phyloP scores from a whole-genome alignment of 345 rosid genomes.

The Carallia pectinifolia region DNA sequence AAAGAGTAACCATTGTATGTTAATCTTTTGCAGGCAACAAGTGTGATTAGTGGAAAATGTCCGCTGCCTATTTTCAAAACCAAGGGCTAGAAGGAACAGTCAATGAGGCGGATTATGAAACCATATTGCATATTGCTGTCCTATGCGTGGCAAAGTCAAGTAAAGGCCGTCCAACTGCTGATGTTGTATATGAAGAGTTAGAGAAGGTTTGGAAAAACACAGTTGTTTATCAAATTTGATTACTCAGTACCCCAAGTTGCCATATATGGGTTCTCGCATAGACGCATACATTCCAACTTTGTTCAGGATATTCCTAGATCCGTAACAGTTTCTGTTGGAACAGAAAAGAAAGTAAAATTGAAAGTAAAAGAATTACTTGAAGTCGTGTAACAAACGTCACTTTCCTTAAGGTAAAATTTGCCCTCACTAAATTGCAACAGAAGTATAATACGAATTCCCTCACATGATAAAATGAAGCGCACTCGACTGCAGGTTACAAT shows the following conservation, averaged over 20 bases:
- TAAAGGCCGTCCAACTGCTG: conserved; percentile 50
- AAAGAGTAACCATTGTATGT: background rate
- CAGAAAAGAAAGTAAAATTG: too few species aligned
- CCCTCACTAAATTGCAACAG: too few species aligned
- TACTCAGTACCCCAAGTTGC: background rate
- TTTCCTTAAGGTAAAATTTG: too few species aligned
- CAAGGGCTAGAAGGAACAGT: conserved; percentile 38
- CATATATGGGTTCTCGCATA: too few species aligned
- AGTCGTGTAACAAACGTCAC: too few species aligned
- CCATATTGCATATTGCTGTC: conserved; percentile 49
- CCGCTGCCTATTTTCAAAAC: conserved; percentile 45
- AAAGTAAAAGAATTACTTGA: too few species aligned
- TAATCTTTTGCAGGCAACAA: conserved; percentile 40
- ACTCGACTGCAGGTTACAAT: too few species aligned
- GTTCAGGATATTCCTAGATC: too few species aligned
- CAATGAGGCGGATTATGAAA: conserved; percentile 38
- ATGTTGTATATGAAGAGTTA: conserved; percentile 43
- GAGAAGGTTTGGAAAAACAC: conserved; percentile 51
- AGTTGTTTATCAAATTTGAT: conserved; percentile 24
- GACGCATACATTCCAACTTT: too few species aligned
- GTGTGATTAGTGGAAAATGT: conserved; percentile 45
- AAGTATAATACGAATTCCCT: too few species aligned
- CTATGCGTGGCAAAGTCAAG: conserved; percentile 49
- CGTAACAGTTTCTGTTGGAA: too few species aligned
- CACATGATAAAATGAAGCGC: too few species aligned